A percentile compares a stretch with the other conserved stretches of the same genome.
phyloP scores from a whole-genome alignment of 768 basidiomycete species.

The Tulasnella sp. region DNA sequence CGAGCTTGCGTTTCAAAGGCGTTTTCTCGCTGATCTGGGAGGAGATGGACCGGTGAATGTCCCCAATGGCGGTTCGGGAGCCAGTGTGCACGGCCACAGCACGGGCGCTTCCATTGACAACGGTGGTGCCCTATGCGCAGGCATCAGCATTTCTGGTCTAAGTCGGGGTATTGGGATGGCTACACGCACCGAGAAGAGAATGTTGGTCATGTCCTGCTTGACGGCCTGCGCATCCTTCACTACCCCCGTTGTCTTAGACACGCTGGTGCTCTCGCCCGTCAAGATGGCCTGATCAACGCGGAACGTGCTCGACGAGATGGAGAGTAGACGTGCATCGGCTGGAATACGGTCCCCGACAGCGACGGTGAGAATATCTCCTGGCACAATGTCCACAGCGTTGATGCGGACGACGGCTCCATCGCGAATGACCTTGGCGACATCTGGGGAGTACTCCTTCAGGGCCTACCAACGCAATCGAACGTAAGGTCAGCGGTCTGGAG shows the following conservation, averaged over 20 bases:
- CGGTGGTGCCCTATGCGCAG: slow-evolving; percentile 93
- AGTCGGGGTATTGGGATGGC: not conserved
- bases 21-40: slow-evolving; percentile 93
- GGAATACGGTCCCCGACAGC: slow-evolving; percentile 93
- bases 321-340: slow-evolving; percentile 84
- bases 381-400: slow-evolving; percentile 83
- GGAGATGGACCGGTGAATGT: slow-evolving; percentile 94
- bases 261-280: slow-evolving; percentile 87
- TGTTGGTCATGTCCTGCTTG: slow-evolving; percentile 97
- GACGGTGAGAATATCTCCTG: slow-evolving; percentile 85
- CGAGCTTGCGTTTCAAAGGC: slow-evolving; percentile 90
- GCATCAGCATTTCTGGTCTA: slow-evolving; percentile 2
- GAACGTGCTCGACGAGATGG: slow-evolving; percentile 87
- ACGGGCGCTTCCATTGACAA: slow-evolving; percentile 83
- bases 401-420: slow-evolving; percentile 57
- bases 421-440: slow-evolving; percentile 86
- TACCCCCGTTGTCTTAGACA: slow-evolving; percentile 62
- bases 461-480: slow-evolving; percentile 63
- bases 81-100: slow-evolving; percentile 88
- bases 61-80: slow-evolving; percentile 80
- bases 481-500: not conserved
- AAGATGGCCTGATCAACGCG: slow-evolving; percentile 93
- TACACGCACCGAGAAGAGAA: slow-evolving; percentile 72
- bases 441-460: slow-evolving; percentile 91
- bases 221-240: slow-evolving; percentile 73